Conservation (phyloP, 345 rosid species). For the Camelina neglecta region DNA sequence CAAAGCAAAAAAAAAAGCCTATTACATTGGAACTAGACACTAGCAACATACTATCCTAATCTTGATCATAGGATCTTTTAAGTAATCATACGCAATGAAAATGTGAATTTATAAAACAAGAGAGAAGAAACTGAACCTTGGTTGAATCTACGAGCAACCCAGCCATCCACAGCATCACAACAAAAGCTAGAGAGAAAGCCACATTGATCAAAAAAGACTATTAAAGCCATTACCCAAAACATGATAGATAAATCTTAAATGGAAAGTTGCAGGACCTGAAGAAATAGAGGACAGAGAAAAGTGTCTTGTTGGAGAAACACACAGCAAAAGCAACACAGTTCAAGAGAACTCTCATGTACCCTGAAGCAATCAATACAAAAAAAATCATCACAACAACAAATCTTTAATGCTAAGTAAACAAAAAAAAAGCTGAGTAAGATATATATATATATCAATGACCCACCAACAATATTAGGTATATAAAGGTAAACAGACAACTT, state of each 20-base stretch:
- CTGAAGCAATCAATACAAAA: constrained; percentile 45
- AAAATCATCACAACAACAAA: constrained; percentile 15
- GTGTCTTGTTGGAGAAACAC: constrained; percentile 80
- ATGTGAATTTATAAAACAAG: constrained; percentile 10
- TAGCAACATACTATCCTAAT: constrained; percentile 9
- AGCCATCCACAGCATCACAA: constrained; percentile 96
- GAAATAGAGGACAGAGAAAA: constrained; percentile 79
- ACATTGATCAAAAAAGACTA: constrained; percentile 23
- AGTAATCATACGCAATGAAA: background rate
- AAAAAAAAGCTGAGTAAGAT: background rate
- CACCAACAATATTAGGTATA: constrained; percentile 91
- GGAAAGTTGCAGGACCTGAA: constrained; percentile 57
- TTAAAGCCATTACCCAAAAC: constrained; percentile 15
- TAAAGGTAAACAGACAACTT: constrained; percentile 81
- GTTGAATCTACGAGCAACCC: constrained; percentile 97
- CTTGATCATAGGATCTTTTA: constrained; percentile 10
- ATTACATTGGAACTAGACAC: constrained; percentile 9
- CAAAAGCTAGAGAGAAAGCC: constrained; percentile 72
- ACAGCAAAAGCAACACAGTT: constrained; percentile 84
- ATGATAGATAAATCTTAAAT: background rate
- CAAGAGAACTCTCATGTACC: constrained; percentile 80
- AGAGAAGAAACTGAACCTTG: constrained; percentile 60
- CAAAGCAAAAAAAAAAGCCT: background rate
- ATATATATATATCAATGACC: constrained; percentile 42
- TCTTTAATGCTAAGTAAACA: background rate